Percentiles rank a stretch among this genome's conserved stretches.
Conservation (phyloP, 2,329 filamentous ascomycete genomes). For the Geosmithia morbida region DNA sequence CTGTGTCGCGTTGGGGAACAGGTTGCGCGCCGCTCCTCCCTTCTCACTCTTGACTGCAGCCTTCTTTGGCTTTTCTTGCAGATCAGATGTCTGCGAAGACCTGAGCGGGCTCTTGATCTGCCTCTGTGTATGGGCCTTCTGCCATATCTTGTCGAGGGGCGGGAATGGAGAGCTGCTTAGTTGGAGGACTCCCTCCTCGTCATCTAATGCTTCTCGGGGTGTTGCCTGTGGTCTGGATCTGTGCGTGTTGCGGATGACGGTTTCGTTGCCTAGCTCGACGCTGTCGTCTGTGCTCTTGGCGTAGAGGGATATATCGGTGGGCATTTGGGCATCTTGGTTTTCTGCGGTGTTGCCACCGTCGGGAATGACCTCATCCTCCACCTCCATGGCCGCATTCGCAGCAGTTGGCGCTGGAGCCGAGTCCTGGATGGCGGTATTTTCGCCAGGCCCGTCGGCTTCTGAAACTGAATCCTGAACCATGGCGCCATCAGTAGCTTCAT, state of each 20-base stretch:
- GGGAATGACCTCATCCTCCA: neutral
- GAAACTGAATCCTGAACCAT: neutral
- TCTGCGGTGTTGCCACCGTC: neutral
- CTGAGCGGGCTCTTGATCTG: slow-evolving; percentile 19
- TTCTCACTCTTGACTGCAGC: slow-evolving; percentile 10
- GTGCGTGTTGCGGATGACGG: neutral
- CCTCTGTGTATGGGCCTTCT: slow-evolving; percentile 21
- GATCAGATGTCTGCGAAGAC: slow-evolving; percentile 10
- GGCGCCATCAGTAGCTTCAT: too few species aligned
- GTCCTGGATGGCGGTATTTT: too few species aligned
- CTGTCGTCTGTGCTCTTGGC: neutral
- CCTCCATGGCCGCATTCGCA: neutral
- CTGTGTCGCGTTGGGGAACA: slow-evolving; percentile 19
- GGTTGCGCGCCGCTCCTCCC: slow-evolving; percentile 10
- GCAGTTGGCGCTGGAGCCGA: too few species aligned
- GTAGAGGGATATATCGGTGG: neutral
- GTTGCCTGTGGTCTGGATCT: neutral
- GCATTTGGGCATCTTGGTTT: neutral
- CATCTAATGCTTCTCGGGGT: neutral
- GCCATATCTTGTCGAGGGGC: slow-evolving; percentile 23
- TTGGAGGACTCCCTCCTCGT: neutral
- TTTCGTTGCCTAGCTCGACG: neutral
- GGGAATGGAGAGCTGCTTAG: slow-evolving; percentile 18
- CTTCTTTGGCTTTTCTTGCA: slow-evolving; percentile 18
- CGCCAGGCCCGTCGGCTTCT: neutral